Conservation (phyloP, 371 early-diverging fungal genomes). For the Parasitella parasitica region DNA sequence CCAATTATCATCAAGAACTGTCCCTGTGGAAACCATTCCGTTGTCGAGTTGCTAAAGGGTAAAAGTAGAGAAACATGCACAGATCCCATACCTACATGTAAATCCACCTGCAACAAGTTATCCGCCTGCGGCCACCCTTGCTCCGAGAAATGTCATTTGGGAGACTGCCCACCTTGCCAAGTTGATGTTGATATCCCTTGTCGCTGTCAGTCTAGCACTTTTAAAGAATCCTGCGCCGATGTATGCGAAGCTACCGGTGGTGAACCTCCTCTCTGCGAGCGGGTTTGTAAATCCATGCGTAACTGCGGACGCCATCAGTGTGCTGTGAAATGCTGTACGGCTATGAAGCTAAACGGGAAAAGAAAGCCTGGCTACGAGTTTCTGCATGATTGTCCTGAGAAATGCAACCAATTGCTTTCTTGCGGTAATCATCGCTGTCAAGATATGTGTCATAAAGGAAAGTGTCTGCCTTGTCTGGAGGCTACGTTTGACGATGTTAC, state of each 20-base stretch:
- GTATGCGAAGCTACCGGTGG: constrained; percentile 45
- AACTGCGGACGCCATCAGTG: constrained; percentile 73
- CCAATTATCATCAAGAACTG: constrained; percentile 67
- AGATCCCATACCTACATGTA: constrained; percentile 82
- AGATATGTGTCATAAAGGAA: constrained; percentile 70
- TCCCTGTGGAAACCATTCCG: constrained; percentile 76
- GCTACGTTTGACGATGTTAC: constrained; percentile 69
- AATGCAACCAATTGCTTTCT: constrained; percentile 63
- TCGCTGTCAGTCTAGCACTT: constrained; percentile 61
- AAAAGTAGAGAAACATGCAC: constrained; percentile 57
- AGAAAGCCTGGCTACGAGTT: constrained; percentile 34
- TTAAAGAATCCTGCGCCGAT: constrained; percentile 49
- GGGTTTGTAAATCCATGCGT: constrained; percentile 59
- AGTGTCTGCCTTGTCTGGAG: constrained; percentile 70
- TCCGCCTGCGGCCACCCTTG: constrained; percentile 79
- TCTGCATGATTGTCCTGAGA: constrained; percentile 62
- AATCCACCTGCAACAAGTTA: constrained; percentile 59
- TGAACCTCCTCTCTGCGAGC: constrained; percentile 60
- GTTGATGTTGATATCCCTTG: constrained; percentile 54
- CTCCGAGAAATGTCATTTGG: constrained; percentile 70
- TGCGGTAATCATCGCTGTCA: constrained; percentile 72
- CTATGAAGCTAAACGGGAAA: constrained; percentile 39
- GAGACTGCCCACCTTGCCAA: constrained; percentile 71
- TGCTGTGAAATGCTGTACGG: constrained; percentile 57
- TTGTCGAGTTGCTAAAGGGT: constrained; percentile 33